Evolutionary conservation across 78 protist genomes (phyloP).

Genomic region (Reticulomyxa filosa): DNA sequence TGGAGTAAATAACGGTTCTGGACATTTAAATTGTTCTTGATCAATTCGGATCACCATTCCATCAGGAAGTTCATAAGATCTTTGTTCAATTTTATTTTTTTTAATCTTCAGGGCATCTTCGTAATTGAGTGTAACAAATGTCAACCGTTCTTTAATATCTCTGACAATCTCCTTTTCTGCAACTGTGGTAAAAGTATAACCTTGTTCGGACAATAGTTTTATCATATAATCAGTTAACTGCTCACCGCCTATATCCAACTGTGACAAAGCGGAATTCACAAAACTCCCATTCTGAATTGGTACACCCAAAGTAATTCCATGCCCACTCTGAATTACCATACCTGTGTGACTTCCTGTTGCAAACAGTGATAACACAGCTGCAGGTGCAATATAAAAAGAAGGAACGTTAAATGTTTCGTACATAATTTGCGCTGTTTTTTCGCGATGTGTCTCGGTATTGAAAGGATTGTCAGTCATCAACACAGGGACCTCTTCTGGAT

Average conservation of each 20-base stretch:
- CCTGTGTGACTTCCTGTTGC: constrained; percentile 81
- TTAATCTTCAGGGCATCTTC: constrained; percentile 14
- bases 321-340: constrained; percentile 82
- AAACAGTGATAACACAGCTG: constrained; percentile 71
- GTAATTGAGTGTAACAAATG: constrained; percentile 47
- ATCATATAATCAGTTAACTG: constrained; percentile 66
- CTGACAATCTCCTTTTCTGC: constrained; percentile 73
- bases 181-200: constrained; percentile 73
- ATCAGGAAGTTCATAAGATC: constrained; percentile 57
- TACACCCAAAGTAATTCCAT: constrained; percentile 69
- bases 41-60: too few species aligned
- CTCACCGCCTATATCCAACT: constrained; percentile 72
- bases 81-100: constrained; percentile 26
- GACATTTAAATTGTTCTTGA: too few species aligned
- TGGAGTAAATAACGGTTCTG: too few species aligned
- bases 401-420: constrained; percentile 89
- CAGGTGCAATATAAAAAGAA: constrained; percentile 42
- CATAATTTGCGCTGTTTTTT: constrained; percentile 73
- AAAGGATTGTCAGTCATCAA: constrained; percentile 86
- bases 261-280: constrained; percentile 56
- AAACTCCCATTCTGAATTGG: constrained; percentile 79
- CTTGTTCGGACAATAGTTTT: constrained; percentile 60
- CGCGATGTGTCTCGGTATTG: constrained; percentile 85
- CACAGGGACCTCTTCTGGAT: constrained; percentile 86
- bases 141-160: constrained; percentile 56